Conservation (phyloP, 208 protist species). For the Novymonas esmeraldas region DNA sequence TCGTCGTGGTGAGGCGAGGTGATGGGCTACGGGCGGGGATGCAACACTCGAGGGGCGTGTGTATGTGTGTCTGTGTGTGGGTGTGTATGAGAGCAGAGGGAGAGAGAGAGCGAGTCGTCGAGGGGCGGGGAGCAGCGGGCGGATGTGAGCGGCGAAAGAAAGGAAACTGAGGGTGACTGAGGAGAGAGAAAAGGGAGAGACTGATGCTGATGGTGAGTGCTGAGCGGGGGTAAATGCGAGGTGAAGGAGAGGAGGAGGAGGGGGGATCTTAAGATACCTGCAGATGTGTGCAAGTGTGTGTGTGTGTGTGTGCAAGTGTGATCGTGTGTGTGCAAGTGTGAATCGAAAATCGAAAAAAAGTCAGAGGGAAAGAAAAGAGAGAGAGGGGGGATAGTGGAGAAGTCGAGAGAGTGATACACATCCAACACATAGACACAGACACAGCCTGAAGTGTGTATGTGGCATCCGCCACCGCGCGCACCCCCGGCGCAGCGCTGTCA, state of each 20-base stretch:
- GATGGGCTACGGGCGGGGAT: neutral
- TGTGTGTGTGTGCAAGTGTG: neutral
- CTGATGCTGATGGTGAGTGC: neutral
- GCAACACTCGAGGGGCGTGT: neutral
- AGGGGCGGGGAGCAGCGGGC: neutral
- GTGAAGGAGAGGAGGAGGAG: neutral
- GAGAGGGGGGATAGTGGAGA: slow-evolving; percentile 1
- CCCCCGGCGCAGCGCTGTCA: too few relatives aligned
- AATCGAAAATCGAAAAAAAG: too few relatives aligned
- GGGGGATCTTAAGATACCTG: too few relatives aligned
- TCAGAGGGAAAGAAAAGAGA: too few relatives aligned
- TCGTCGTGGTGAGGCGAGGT: neutral
- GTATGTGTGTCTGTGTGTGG: neutral
- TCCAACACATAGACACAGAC: too few relatives aligned
- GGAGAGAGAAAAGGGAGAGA: neutral
- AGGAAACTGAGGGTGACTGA: neutral
- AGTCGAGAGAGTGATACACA: too few relatives aligned
- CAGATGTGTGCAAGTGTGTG: neutral
- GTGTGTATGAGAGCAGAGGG: neutral
- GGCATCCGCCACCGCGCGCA: too few relatives aligned
- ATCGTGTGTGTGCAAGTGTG: too few relatives aligned
- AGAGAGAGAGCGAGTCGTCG: neutral
- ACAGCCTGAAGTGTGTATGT: too few relatives aligned
- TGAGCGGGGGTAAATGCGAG: too few relatives aligned
- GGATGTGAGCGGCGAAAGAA: neutral